Evolutionary conservation across 257 asterid species (phyloP).

Genomic region (Solanum megistacrolobum): DNA sequence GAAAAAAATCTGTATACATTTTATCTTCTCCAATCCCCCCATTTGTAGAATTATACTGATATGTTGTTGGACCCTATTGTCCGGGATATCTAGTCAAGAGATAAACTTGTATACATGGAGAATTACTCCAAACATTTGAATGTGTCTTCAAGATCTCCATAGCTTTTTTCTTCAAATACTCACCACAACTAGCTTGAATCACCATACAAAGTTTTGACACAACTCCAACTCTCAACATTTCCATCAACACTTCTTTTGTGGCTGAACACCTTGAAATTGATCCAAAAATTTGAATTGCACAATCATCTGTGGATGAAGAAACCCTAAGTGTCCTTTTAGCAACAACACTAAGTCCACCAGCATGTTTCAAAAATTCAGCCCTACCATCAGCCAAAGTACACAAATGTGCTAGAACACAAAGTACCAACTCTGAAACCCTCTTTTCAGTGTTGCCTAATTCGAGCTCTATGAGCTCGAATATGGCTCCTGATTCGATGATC

Average conservation of each 20-base stretch:
- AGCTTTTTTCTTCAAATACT: conserved; percentile 30
- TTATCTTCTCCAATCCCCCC: background rate
- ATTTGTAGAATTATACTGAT: background rate
- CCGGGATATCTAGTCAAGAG: conserved; percentile 10
- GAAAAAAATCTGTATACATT: background rate
- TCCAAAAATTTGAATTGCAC: conserved; percentile 38
- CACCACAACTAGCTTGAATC: conserved; percentile 27
- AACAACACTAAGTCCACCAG: conserved; percentile 40
- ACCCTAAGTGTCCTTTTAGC: conserved; percentile 35
- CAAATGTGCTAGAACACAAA: conserved; percentile 33
- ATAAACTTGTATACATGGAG: conserved; percentile 34
- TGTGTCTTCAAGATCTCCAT: conserved; percentile 42
- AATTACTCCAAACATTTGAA: conserved; percentile 32
- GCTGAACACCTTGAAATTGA: conserved; percentile 30
- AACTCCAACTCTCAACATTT: conserved; percentile 49
- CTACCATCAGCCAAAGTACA: conserved; percentile 58
- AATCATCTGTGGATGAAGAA: conserved; percentile 31
- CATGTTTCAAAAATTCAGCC: conserved; percentile 48
- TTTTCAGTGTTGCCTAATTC: conserved; percentile 22
- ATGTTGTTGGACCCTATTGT: background rate
- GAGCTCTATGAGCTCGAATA: conserved; percentile 33
- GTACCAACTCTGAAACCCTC: conserved; percentile 31
- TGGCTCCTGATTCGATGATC: conserved; percentile 34
- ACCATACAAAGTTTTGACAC: conserved; percentile 51
- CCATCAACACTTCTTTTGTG: conserved; percentile 30